These are phyloP conservation scores for Candida buenavistaensis DNA, from an alignment of 1,139 yeast species.

Conservation along the genomic window DNA sequence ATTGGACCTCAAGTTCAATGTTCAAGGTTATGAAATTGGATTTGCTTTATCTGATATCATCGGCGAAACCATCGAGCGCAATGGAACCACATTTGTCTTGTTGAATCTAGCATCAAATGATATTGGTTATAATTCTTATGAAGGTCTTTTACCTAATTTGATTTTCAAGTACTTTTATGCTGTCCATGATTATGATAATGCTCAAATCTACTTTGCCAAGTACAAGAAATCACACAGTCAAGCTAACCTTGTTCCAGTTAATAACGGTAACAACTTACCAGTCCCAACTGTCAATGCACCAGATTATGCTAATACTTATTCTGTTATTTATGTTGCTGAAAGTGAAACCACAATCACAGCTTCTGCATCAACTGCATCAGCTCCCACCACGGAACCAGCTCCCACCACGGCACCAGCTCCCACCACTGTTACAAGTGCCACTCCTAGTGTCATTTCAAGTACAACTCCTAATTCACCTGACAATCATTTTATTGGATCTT, in stretches of 20 bases:
- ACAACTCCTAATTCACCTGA: too few relatives aligned
- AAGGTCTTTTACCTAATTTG: constrained; percentile 21
- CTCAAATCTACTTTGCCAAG: constrained; percentile 19
- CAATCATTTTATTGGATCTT: too few relatives aligned
- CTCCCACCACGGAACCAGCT: background rate
- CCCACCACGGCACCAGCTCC: too few relatives aligned
- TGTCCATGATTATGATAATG: constrained; percentile 21
- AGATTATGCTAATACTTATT: constrained; percentile 15
- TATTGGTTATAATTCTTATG: constrained; percentile 18
- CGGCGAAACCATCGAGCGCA: constrained; percentile 13
- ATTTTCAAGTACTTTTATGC: constrained; percentile 20
- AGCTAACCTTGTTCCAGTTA: constrained; percentile 6
- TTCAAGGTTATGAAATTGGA: constrained; percentile 21
- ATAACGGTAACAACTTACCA: constrained; percentile 14
- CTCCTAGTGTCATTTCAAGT: too few relatives aligned
- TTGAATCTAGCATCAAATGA: constrained; percentile 15
- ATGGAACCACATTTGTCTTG: constrained; percentile 16
- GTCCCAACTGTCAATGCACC: constrained; percentile 19
- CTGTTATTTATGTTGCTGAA: constrained; percentile 16
- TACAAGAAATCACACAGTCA: constrained; percentile 7
- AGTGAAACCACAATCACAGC: constrained; percentile 15
- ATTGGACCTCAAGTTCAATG: constrained; percentile 13
- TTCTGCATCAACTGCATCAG: background rate
- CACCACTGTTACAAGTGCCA: too few relatives aligned
- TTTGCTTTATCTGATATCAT: constrained; percentile 20